phyloP scores from a whole-genome alignment of 2,329 filamentous ascomycete genomes.

The Colletotrichum kahawae region DNA sequence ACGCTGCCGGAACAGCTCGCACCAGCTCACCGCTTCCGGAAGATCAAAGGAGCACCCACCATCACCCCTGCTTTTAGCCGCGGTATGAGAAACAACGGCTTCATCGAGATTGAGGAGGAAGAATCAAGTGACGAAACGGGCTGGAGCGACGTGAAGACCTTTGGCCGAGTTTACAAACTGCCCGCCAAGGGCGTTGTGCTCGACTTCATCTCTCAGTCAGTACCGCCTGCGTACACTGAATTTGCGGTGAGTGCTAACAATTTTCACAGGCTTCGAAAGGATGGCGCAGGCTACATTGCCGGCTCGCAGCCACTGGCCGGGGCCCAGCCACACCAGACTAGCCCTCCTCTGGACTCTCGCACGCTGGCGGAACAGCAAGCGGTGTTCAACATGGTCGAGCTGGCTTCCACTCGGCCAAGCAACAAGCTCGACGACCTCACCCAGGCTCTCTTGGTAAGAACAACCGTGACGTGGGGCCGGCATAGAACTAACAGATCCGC shows the following conservation, averaged over 20 bases:
- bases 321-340: conserved; percentile 17
- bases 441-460: conserved; percentile 65
- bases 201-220: conserved; percentile 74
- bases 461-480: background rate
- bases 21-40: conserved; percentile 66
- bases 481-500: conserved; percentile 18
- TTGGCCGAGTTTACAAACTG: conserved; percentile 70
- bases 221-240: conserved; percentile 8
- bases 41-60: conserved; percentile 57
- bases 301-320: conserved; percentile 24
- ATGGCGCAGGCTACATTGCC: conserved; percentile 42
- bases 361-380: conserved; percentile 69
- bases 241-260: conserved; percentile 16
- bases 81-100: conserved; percentile 73
- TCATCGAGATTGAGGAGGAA: conserved; percentile 72
- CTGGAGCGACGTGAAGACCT: conserved; percentile 64
- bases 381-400: conserved; percentile 66
- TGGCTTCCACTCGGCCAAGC: conserved; percentile 53
- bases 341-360: conserved; percentile 42
- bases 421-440: conserved; percentile 60
- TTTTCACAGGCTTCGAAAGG: conserved; percentile 36
- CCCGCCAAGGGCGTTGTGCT: conserved; percentile 69
- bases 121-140: conserved; percentile 59
- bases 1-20: conserved; percentile 60
- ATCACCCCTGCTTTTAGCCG: conserved; percentile 62